Percentiles rank a stretch among this genome's conserved stretches.
Evolutionary conservation across 2,329 filamentous ascomycete genomes (phyloP).

Genomic region (Monosporascus sp.): DNA sequence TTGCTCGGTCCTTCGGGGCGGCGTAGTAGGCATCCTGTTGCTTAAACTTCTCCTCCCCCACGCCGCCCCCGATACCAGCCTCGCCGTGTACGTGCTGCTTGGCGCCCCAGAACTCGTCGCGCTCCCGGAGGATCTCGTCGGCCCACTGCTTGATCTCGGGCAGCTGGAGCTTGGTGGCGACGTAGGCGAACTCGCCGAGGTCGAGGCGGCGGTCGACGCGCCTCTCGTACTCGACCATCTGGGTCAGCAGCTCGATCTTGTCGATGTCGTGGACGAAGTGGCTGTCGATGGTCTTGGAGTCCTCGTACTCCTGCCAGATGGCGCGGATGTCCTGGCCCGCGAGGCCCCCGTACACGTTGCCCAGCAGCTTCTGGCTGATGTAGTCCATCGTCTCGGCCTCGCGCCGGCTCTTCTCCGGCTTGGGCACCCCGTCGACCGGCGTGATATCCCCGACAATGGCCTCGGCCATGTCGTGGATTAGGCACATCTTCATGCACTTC

Average conservation of each 20-base stretch:
- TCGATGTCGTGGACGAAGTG: slow-evolving; percentile 94
- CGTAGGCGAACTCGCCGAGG: slow-evolving; percentile 80
- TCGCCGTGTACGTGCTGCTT: slow-evolving; percentile 44
- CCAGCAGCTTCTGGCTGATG: slow-evolving; percentile 67
- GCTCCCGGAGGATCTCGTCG: slow-evolving; percentile 68
- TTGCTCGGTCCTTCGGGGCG: slow-evolving; percentile 14
- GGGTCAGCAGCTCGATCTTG: slow-evolving; percentile 89
- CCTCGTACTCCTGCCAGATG: slow-evolving; percentile 95
- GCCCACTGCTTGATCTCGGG: slow-evolving; percentile 80
- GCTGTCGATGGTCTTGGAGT: slow-evolving; percentile 75
- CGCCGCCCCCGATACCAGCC: slow-evolving; percentile 34
- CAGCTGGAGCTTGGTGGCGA: slow-evolving; percentile 66
- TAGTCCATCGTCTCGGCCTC: slow-evolving; percentile 92
- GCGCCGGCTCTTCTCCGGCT: slow-evolving; percentile 81
- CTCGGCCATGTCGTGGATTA: slow-evolving; percentile 98
- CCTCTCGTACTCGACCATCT: slow-evolving; percentile 96
- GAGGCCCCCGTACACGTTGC: slow-evolving; percentile 65
- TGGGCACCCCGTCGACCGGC: slow-evolving; percentile 78
- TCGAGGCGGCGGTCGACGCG: slow-evolving; percentile 60
- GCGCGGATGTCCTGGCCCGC: slow-evolving; percentile 66
- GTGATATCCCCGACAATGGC: slow-evolving; percentile 94
- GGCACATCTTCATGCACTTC: slow-evolving; percentile 89
- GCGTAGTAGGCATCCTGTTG: slow-evolving; percentile 49
- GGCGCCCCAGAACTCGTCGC: slow-evolving; percentile 64
- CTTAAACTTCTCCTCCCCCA: slow-evolving; percentile 30